Evolutionary conservation across 1,284 basidiomycete genomes (phyloP).

Genomic region (Apiotrichum laibachii): DNA sequence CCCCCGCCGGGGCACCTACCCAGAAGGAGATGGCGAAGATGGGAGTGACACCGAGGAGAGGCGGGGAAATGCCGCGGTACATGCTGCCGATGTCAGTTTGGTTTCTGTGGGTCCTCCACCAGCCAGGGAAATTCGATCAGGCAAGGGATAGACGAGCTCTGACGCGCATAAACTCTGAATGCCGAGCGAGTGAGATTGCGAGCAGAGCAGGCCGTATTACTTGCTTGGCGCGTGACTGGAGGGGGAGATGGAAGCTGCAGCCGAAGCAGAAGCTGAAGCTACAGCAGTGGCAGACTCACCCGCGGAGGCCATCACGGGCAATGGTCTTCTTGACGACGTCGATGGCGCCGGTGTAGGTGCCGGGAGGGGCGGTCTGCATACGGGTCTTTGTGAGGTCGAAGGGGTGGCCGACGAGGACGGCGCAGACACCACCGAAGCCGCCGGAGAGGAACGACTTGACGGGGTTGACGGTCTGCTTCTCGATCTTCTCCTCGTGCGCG

Average conservation of each 20-base stretch:
- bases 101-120: no score
- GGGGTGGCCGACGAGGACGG: constrained; percentile 72
- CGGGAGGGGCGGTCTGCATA: constrained; percentile 86
- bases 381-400: constrained; percentile 97
- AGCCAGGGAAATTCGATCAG: no score
- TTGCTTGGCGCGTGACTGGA: no score
- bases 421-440: constrained; percentile 73
- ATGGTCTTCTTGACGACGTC: constrained; percentile 91
- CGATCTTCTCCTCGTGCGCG: background rate
- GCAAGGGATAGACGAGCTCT: no score
- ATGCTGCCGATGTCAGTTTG: constrained; percentile 57
- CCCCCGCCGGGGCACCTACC: constrained; percentile 56
- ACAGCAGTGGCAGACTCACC: constrained; percentile 57
- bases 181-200: no score
- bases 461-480: constrained; percentile 41
- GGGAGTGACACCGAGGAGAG: constrained; percentile 92
- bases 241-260: no score
- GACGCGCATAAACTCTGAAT: no score
- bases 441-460: constrained; percentile 84
- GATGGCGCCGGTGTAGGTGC: constrained; percentile 85
- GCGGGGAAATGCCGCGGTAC: constrained; percentile 96
- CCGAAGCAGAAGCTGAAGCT: no score
- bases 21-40: constrained; percentile 99
- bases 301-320: constrained; percentile 80
- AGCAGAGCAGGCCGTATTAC: no score